Evolutionary conservation across 2,329 filamentous ascomycete genomes (phyloP).

Genomic region (Arthroderma sp.): DNA sequence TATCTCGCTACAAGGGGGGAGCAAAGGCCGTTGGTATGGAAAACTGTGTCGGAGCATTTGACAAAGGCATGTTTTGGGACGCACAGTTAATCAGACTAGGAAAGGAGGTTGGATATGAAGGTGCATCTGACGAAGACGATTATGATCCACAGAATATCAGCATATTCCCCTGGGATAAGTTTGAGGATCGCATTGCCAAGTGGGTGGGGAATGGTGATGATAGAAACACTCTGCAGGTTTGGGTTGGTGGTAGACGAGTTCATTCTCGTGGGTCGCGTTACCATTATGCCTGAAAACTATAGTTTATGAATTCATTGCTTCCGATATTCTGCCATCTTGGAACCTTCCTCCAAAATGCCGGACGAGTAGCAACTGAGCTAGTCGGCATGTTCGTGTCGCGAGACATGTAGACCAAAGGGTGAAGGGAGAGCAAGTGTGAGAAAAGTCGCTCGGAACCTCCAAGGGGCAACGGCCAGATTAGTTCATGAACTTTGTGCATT

Average conservation of each 20-base stretch:
- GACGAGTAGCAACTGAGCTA: too few relatives aligned
- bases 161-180: conserved; percentile 82
- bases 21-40: conserved; percentile 66
- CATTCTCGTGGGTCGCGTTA: too few relatives aligned
- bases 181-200: conserved; percentile 76
- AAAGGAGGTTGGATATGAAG: conserved; percentile 22
- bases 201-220: conserved; percentile 94
- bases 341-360: too few relatives aligned
- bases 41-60: conserved; percentile 63
- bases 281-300: too few relatives aligned
- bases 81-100: conserved; percentile 65
- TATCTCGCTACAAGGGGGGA: conserved; percentile 83
- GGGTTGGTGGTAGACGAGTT: conserved; percentile 75
- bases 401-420: too few relatives aligned
- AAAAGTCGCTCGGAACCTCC: too few relatives aligned
- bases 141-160: conserved; percentile 57
- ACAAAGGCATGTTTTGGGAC: conserved; percentile 80
- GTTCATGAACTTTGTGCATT: too few relatives aligned
- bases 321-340: too few relatives aligned
- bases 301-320: too few relatives aligned
- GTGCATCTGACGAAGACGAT: not conserved
- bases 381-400: too few relatives aligned
- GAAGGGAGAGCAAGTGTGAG: too few relatives aligned
- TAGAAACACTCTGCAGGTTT: conserved; percentile 74
- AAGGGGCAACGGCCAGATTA: too few relatives aligned